Conservation (phyloP, 495 filamentous ascomycete genomes). For the Hypomontagnella monticulosa region DNA sequence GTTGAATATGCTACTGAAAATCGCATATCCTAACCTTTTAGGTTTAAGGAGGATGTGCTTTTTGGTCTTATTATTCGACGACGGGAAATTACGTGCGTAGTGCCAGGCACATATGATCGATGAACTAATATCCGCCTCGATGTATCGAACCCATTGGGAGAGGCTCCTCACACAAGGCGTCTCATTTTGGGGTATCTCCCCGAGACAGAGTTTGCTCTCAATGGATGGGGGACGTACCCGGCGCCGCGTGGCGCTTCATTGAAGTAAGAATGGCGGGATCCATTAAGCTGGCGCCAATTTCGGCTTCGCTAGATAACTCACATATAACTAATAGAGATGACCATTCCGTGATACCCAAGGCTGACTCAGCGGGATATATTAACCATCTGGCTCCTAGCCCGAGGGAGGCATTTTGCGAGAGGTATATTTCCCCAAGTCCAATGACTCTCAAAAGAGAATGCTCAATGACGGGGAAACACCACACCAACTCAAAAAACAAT, state of each 20-base stretch:
- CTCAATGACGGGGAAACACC: neutral
- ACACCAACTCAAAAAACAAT: neutral
- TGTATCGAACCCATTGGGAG: neutral
- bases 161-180: neutral
- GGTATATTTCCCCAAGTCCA: neutral
- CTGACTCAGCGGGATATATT: slow-evolving; percentile 37
- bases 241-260: slow-evolving; percentile 8
- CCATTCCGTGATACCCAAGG: slow-evolving; percentile 22
- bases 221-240: neutral
- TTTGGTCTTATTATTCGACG: slow-evolving; percentile 4
- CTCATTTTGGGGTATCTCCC: slow-evolving; percentile 6
- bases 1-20: neutral
- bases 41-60: neutral
- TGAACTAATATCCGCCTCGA: slow-evolving; percentile 1
- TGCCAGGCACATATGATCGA: neutral
- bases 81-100: neutral
- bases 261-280: slow-evolving; percentile 28
- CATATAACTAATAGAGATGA: slow-evolving; percentile 10
- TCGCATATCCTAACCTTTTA: slow-evolving; percentile 3
- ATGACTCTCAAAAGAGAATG: neutral
- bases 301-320: slow-evolving; percentile 5
- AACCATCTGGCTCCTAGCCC: neutral
- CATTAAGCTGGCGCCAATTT: slow-evolving; percentile 14
- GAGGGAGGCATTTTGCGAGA: slow-evolving; percentile 1
- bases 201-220: slow-evolving; percentile 9